Percentiles rank a stretch among this genome's conserved stretches.
These are phyloP conservation scores for Rhodosporidiobolus sp. DNA, from an alignment of 768 basidiomycete genomes.

Conservation along the genomic window DNA sequence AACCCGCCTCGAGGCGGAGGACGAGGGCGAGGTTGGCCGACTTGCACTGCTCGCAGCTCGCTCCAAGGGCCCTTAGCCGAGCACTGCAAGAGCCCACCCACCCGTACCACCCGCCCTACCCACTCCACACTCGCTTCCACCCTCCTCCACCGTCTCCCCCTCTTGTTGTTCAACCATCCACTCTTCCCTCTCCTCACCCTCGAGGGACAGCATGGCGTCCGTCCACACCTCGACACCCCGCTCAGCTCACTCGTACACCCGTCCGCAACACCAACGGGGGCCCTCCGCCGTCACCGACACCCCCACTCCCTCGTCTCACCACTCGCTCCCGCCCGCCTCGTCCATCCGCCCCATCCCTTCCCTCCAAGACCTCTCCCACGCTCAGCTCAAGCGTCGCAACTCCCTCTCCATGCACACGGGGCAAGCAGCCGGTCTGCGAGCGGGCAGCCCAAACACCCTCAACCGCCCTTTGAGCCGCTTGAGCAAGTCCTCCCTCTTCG, in stretches of 20 bases:
- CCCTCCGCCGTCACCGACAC: conserved; percentile 27
- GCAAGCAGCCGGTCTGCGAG: not conserved
- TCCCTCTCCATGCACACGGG: no score
- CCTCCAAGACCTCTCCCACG: conserved; percentile 5
- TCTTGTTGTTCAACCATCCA: not conserved
- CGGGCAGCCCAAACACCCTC: not conserved
- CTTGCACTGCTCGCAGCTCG: not conserved
- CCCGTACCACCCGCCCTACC: not conserved
- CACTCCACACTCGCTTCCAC: not conserved
- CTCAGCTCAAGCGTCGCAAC: conserved; percentile 5
- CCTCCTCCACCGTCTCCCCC: not conserved
- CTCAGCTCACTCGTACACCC: not conserved
- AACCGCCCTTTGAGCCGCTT: not conserved
- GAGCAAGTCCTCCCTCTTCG: conserved; percentile 7
- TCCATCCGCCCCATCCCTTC: conserved; percentile 4
- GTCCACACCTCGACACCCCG: not conserved
- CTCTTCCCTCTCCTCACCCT: not conserved
- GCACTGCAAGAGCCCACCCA: not conserved
- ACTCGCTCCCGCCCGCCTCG: conserved; percentile 6
- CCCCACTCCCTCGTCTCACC: conserved; percentile 26
- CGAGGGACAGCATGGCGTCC: not conserved
- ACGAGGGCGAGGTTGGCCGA: not conserved
- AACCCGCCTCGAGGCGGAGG: no score
- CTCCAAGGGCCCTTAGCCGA: no score
- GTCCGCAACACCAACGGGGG: not conserved